Evolutionary conservation across 441 rosid genomes (phyloP), one percentile per base, ranked within the genome.

Genomic region (Eutrema salsugineum): DNA sequence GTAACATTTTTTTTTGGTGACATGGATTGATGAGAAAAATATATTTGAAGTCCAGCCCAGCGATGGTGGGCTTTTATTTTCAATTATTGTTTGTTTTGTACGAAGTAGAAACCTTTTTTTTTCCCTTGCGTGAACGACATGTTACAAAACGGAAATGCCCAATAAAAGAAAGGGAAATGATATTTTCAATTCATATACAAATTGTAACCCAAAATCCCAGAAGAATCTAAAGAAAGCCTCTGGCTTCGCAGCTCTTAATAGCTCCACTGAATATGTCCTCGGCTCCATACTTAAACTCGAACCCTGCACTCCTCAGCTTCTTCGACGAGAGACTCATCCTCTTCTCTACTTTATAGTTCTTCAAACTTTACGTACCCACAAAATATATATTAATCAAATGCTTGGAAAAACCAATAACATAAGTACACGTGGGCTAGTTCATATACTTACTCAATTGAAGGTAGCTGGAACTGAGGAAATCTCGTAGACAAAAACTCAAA

Each of bases 401-500:
- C 0, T 24, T 44, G n/a, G n/a, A 74, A 19, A 24, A 40, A 8
- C 24, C 1, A 40, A 61, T 49, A 46, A 27, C 15, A 49, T 5
- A 42, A 17, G 9, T 0, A 40, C 16, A 44, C 6, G 1, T 33
- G 5, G 6, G 12, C 3, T 50, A 11, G 17, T 24, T 11, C n/a
- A n/a, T n/a, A n/a, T 11, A 75, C 88, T 75, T 69, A 83, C 88
- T 85, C 83, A 10, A 28, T 32, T 1, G 80, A 48, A 44, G 83
- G 86, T 54, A 82, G 36, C 40, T 75, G 68, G 33, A 67, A 83
- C 75, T 77, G 77, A 19, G 86, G 83, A 64, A 75, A 83, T 33
- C 56, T 82, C 0, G 70, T 10, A 5, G 86, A 78, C 39, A 86
- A 75, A 38, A 72, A 78, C 14, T 63, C 63, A 14, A 59, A 65